These are phyloP conservation scores for Glutinoglossum americanum DNA, from an alignment of 495 filamentous ascomycete genomes.

Conservation along the genomic window DNA sequence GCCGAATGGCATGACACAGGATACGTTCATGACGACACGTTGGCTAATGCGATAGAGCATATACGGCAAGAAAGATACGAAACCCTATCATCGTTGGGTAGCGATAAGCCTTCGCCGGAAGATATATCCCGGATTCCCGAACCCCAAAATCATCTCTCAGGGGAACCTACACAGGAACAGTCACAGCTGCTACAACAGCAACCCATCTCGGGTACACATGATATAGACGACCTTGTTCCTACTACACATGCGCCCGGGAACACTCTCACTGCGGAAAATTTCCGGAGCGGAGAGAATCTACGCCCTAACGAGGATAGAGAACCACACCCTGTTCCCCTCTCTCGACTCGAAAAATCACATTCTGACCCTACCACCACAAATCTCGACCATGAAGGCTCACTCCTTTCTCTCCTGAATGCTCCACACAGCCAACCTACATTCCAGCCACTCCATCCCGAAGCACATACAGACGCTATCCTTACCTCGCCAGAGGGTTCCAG, in stretches of 20 bases:
- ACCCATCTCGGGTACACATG: not conserved
- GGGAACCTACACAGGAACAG: not conserved
- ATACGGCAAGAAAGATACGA: not conserved
- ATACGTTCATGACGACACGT: slow-evolving; percentile 27
- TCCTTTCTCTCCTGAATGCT: slow-evolving; percentile 32
- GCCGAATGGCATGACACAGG: slow-evolving; percentile 26
- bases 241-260: not conserved
- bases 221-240: not conserved
- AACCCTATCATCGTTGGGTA: slow-evolving; percentile 5
- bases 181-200: not conserved
- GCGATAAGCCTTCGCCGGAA: not conserved
- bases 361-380: slow-evolving; percentile 22
- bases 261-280: not conserved
- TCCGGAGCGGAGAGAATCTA: not conserved
- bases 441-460: slow-evolving; percentile 8
- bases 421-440: slow-evolving; percentile 21
- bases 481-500: not conserved
- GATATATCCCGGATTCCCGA: not conserved
- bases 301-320: not conserved
- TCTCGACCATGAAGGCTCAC: slow-evolving; percentile 29
- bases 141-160: slow-evolving; percentile 3
- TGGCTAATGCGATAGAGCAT: not conserved
- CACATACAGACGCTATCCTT: not conserved
- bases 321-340: not conserved
- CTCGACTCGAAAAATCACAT: slow-evolving; percentile 9